Conservation (phyloP, 345 rosid species). For the Lepidium sativum region DNA sequence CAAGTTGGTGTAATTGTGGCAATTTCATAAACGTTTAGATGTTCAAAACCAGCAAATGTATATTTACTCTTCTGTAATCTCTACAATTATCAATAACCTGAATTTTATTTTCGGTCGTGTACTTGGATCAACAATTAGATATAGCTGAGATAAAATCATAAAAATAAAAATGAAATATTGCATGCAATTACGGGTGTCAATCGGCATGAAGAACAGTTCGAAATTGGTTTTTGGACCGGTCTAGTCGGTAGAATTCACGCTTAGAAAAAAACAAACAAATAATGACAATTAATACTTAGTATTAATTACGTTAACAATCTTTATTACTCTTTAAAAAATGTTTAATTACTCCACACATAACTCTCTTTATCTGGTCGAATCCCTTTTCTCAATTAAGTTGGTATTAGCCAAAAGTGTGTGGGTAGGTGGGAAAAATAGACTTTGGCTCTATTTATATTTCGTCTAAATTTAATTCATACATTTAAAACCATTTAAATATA, state of each 20-base stretch:
- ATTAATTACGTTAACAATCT: not conserved
- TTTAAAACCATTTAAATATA: not conserved
- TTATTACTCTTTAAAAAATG: no score
- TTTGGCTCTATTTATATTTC: not conserved
- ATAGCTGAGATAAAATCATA: no score
- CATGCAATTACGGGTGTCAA: conserved; percentile 25
- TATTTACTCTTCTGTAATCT: no score
- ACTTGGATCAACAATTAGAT: not conserved
- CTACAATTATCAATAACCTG: not conserved
- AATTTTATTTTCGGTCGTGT: not conserved
- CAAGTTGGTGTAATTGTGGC: not conserved
- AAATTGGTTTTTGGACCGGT: not conserved
- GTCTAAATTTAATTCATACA: not conserved
- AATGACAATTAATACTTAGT: not conserved
- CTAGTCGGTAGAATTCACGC: no score
- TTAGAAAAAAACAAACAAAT: no score
- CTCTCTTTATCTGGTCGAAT: no score
- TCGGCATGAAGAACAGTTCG: not conserved
- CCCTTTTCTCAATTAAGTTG: not conserved
- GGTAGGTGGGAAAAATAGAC: not conserved
- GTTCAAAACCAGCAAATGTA: not conserved
- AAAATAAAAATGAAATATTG: not conserved
- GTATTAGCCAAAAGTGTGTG: not conserved
- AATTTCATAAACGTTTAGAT: not conserved
- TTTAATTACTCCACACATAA: no score